Evolutionary conservation across 2,329 filamentous ascomycete species (phyloP), one percentile per base, ranked within the genome.

Genomic region (Ceratocystiopsis sp.): DNA sequence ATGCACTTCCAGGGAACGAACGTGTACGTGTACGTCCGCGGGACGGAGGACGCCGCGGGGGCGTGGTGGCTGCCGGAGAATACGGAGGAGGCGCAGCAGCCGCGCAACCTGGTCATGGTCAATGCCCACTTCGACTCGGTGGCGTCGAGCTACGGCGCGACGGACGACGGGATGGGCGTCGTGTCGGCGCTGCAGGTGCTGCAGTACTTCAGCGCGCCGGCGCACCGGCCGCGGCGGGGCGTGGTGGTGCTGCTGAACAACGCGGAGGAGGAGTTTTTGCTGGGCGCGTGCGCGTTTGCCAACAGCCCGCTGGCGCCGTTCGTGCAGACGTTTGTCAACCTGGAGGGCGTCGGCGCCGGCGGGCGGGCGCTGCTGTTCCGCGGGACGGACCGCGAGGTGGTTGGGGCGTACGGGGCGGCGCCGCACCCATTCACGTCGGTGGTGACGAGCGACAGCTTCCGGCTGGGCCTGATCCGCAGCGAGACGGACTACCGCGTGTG

Each of bases 91-190:
- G 35, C 52, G 54, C 25, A 60, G 36, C 59, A 58, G 37, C 60
- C 62, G 45, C 74, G 75, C 47, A 81, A 83, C 16, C 84, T 86
- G 32, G 85, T 94, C 16, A 69, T 98, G 38, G 82, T 96, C 51
- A 96, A 95, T 58, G 87, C 89, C 16, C 91, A 96, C 57, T 94
- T 91, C 56, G 91, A 94, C 61, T 74, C 71, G 45, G 91, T 96
- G 7, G 84, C 86, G 14, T 93, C 86, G 3, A 87, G 85, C 1
- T 94, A 78, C 52, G 91, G 91, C 40, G 87, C 91, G 15, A 96
- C 91, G 3, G 91, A 98, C 55, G 84, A 95, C 59, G 91, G 89
- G 9, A 78, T 94, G 48, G 86, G 86, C 25, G 84, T 93, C 18
- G 76, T 93, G n/a, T 81, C 81, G 0, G 66, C 89, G 37, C 68